Evolutionary conservation across 805 yeast species (phyloP).

Genomic region (Sporopachydermia lactativora): DNA sequence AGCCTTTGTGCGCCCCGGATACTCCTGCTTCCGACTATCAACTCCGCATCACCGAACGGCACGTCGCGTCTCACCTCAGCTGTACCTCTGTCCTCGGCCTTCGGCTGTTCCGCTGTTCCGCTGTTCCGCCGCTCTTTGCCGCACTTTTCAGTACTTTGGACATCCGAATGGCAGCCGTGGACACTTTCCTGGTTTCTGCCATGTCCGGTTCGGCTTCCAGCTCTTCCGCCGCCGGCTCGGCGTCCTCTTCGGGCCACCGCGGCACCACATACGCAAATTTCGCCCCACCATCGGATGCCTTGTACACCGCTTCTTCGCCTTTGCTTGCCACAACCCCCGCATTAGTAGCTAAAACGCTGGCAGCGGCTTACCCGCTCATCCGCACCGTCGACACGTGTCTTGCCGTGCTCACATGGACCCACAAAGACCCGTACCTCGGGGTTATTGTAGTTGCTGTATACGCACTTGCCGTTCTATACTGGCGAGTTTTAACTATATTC

Average conservation of each 20-base stretch:
- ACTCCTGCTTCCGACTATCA: no score
- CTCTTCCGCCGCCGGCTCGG: slow-evolving; percentile 1
- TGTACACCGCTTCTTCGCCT: slow-evolving; percentile 50
- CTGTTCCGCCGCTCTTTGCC: no score
- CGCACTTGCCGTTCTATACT: slow-evolving; percentile 53
- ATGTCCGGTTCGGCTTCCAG: slow-evolving; percentile 9
- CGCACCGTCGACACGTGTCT: slow-evolving; percentile 55
- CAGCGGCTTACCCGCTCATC: slow-evolving; percentile 70
- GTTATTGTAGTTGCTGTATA: slow-evolving; percentile 42
- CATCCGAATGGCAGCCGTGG: slow-evolving; percentile 14
- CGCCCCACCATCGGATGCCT: slow-evolving; percentile 22
- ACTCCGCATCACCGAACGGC: no score
- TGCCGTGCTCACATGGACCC: slow-evolving; percentile 81
- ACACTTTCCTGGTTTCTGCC: slow-evolving; percentile 10
- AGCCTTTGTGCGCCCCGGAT: no score
- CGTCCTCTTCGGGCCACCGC: slow-evolving; percentile 4
- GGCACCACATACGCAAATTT: slow-evolving; percentile 21
- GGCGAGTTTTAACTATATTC: slow-evolving; percentile 65
- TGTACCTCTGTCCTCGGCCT: no score
- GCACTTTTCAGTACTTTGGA: no score
- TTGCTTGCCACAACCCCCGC: slow-evolving; percentile 70
- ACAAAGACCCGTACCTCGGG: slow-evolving; percentile 68
- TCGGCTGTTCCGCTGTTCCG: no score
- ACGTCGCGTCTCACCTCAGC: no score
- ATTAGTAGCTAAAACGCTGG: slow-evolving; percentile 51